phyloP scores from a whole-genome alignment of 1,284 basidiomycete genomes.

The Mycena citricolor region DNA sequence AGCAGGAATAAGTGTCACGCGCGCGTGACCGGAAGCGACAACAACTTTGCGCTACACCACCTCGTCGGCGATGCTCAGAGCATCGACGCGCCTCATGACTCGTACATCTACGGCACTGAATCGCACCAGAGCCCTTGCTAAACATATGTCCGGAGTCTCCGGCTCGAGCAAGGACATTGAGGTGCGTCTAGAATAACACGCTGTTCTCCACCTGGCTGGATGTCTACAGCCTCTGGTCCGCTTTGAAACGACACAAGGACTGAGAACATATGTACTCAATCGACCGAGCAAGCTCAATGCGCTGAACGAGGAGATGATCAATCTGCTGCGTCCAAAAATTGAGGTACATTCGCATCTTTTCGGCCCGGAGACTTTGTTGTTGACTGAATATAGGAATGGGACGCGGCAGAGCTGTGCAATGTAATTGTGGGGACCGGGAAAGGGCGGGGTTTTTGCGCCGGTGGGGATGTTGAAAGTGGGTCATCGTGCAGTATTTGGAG shows the following conservation, averaged over 20 bases:
- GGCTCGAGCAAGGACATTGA: constrained; percentile 28
- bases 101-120: constrained; percentile 40
- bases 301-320: constrained; percentile 83
- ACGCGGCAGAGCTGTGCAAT: constrained; percentile 68
- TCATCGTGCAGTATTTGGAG: constrained; percentile 25
- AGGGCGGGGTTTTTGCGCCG: constrained; percentile 89
- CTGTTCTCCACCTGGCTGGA: constrained; percentile 8
- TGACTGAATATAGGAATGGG: constrained; percentile 67
- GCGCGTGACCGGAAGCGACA: too few species aligned
- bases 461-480: constrained; percentile 89
- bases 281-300: constrained; percentile 86
- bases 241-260: constrained; percentile 64
- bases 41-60: constrained; percentile 28
- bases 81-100: constrained; percentile 39
- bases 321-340: constrained; percentile 68
- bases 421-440: constrained; percentile 78
- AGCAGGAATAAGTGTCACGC: not conserved
- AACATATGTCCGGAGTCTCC: constrained; percentile 46
- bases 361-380: constrained; percentile 12
- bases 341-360: constrained; percentile 54
- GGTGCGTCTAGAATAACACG: constrained; percentile 27
- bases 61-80: constrained; percentile 15
- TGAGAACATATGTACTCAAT: constrained; percentile 79
- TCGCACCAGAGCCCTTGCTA: constrained; percentile 55
- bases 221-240: constrained; percentile 54